Evolutionary conservation across 305 asterid genomes (phyloP).

Genomic region (Andrographis paniculata): DNA sequence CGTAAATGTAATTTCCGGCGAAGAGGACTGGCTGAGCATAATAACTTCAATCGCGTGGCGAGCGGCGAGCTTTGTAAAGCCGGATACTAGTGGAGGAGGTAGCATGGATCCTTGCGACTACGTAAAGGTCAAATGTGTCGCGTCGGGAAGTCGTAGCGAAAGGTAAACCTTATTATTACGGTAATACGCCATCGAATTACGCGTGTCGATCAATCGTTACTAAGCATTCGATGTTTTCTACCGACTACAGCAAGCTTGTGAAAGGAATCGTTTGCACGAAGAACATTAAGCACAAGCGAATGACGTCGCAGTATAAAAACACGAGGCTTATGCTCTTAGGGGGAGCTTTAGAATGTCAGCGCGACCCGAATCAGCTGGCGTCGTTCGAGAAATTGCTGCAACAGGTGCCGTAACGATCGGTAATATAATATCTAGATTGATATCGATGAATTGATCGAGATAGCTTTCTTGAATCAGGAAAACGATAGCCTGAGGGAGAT

Average conservation of each 20-base stretch:
- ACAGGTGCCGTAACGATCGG: conserved; percentile 38
- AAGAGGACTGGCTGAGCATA: conserved; percentile 73
- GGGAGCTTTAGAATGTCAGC: conserved; percentile 93
- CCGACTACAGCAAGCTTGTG: conserved; percentile 58
- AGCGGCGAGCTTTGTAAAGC: conserved; percentile 86
- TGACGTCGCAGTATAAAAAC: conserved; percentile 81
- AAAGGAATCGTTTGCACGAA: conserved; percentile 94
- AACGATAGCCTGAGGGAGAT: conserved; percentile 72
- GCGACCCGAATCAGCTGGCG: conserved; percentile 76
- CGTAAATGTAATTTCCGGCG: conserved; percentile 25
- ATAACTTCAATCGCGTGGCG: conserved; percentile 70
- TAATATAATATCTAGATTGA: conserved; percentile 8
- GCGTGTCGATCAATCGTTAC: neutral
- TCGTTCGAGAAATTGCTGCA: conserved; percentile 79
- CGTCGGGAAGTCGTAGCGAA: conserved; percentile 73
- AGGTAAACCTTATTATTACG: conserved; percentile 37
- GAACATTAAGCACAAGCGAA: conserved; percentile 95
- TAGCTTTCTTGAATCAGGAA: conserved; percentile 45
- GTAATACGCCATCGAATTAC: neutral
- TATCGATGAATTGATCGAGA: conserved; percentile 12
- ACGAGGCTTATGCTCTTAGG: conserved; percentile 81
- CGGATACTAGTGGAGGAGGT: conserved; percentile 87
- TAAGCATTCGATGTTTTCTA: conserved; percentile 8
- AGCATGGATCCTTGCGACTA: conserved; percentile 98
- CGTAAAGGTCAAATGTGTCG: conserved; percentile 85